Base-by-base conservation (phyloP, 2,329 filamentous ascomycete genomes). In the Phaeoacremonium minimum region DNA sequence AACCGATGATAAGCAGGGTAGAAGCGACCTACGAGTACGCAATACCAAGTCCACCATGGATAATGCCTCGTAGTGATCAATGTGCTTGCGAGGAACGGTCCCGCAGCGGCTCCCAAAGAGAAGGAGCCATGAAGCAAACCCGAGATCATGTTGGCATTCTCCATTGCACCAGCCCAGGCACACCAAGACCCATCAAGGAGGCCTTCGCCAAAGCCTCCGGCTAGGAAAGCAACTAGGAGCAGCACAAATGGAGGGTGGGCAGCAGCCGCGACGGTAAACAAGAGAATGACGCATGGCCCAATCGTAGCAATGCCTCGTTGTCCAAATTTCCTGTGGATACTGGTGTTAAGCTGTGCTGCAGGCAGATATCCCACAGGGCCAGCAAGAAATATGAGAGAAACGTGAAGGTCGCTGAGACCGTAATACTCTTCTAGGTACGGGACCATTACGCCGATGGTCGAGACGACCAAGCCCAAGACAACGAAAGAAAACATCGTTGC, bases 381-480 rank as follows among this genome's bases (percentile, higher is more conserved):
- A 1, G 58, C 56, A 4, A 71, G 53, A 41, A 73, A 73, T 18
- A 70, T 52, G 7, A 64, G 50, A 3, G 67, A 70, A 0, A 69
- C 66, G 15, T 58, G 53, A 2, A 62, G 47, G 33, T 72, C 66
- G 7, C 52, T 57, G 3, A 72, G 53, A 14, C 45, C 20, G 45
- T 71, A 72, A 37, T 66, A 52, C 1, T 38, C 37, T 17, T 62
- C 58, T 4, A 68, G 52, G 4, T 59, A 50, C 0, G 55, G 56
- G 0, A 66, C 55, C 31, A 60, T 47, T 6, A 58, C 57, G 7
- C 55, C 54, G 2, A 47, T 48, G 5, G 50, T 53, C 1, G 53
- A 52, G 6, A 47, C 42, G 35, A 53, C 46, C 15, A 53, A 36
- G 1, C 53, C 53, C 2, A 55, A 31, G 13, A 55, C 46, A 3